Base-by-base conservation (phyloP, 2,329 filamentous ascomycete genomes). In the Talaromyces marneffei region DNA sequence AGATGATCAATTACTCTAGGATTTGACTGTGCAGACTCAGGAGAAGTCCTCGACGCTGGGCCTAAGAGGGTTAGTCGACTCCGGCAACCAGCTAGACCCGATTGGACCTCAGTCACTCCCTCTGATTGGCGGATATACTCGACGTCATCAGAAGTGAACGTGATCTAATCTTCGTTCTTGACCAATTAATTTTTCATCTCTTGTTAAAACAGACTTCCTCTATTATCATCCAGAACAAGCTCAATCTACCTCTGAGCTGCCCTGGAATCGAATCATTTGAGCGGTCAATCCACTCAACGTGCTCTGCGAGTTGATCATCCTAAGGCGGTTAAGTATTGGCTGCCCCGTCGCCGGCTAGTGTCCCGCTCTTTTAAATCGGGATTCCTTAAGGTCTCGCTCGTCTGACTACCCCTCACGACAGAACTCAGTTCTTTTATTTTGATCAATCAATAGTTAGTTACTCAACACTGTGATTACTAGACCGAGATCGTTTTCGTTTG, bases 281-380 rank as follows among this genome's bases (percentile, higher is more conserved):
- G 48, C 48, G 29, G 48, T 52, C 48, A 52, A 52, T 52, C 29
- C 23, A 33, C 8, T 52, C 33, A 55, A 40, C 23, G 52, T 12
- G 40, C 14, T n/a, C 39, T 5, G 39, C 6, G 5, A 20, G 18
- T 27, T 14, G 40, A 57, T 46, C 55, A 27, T 57, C 55, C 27
- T 40, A 14, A 39, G 40, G 55, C 55, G 55, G 29, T 7, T 33
- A 48, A 35, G 54, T 25, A 57, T 57, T 57, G 54, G 54, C 54
- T 57, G 10, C 39, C 33, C 54, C 37, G 37, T 57, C 54, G 44
- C n/a, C 52, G 52, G 25, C 55, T 57, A 57, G 55, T 39, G 55
- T 48, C 55, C 55, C 55, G 52, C 52, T 55, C 52, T 55, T 55
- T 52, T 29, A 27, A n/a, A 25, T 39, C n/a, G 52, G 52, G 52